Conservation (phyloP, 768 basidiomycete species). For the Polyporus arcularius region DNA sequence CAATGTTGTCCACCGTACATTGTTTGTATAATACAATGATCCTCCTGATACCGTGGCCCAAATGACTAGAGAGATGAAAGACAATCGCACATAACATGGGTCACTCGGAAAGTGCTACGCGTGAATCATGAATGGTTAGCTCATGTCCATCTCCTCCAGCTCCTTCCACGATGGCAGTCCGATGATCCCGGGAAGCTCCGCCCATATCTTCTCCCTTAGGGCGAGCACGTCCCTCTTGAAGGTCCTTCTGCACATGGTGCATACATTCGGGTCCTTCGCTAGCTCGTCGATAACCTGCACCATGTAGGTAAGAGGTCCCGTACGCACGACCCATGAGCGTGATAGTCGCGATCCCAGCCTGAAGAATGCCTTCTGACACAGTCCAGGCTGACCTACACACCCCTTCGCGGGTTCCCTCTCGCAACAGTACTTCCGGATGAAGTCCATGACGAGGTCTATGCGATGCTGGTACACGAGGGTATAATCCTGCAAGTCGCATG, state of each 20-base stretch:
- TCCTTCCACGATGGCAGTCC: constrained; percentile 52
- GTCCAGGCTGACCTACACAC: constrained; percentile 14
- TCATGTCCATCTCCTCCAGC: constrained; percentile 32
- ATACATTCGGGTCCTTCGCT: constrained; percentile 39
- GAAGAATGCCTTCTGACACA: constrained; percentile 46
- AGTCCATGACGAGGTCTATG: constrained; percentile 47
- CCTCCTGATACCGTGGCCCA: no score
- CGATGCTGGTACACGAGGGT: constrained; percentile 61
- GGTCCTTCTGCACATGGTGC: constrained; percentile 42
- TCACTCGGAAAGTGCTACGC: no score
- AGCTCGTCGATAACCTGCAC: constrained; percentile 44
- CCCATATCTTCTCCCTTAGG: constrained; percentile 47
- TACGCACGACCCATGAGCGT: constrained; percentile 50
- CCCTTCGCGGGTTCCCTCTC: constrained; percentile 14
- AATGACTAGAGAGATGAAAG: no score
- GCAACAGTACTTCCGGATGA: constrained; percentile 45
- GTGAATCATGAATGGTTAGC: constrained; percentile 6
- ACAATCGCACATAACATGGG: no score
- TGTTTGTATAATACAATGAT: not conserved
- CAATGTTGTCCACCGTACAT: no score
- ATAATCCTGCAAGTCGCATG: constrained; percentile 48
- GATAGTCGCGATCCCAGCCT: constrained; percentile 44
- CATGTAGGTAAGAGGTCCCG: constrained; percentile 57
- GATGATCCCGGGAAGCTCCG: constrained; percentile 45
- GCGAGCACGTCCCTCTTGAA: constrained; percentile 43